Conservation (phyloP, 140 eudicot genomes). For the Ambrosia hybrid region DNA sequence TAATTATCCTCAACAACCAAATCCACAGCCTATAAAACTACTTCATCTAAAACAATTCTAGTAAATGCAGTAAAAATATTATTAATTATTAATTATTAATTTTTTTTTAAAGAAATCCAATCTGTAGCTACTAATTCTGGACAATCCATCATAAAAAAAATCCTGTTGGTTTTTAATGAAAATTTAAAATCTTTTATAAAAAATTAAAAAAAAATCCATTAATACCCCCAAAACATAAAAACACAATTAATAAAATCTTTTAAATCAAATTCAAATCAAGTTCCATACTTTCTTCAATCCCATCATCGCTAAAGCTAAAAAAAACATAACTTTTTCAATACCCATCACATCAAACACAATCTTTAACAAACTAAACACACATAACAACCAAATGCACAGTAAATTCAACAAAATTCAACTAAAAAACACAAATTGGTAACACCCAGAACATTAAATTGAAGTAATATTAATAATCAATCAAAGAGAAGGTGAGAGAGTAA, state of each 20-base stretch:
- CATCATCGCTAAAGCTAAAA: slow-evolving; percentile 15
- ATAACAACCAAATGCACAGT: slow-evolving; percentile 24
- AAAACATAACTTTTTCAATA: neutral
- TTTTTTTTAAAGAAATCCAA: neutral
- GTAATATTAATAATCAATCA: no score
- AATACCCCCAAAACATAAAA: neutral
- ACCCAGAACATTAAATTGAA: no score
- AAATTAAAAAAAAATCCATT: neutral
- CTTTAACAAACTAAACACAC: slow-evolving; percentile 20
- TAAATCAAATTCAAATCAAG: neutral
- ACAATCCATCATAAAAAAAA: neutral
- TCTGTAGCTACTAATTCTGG: slow-evolving; percentile 20
- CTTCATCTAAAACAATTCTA: neutral
- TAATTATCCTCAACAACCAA: neutral
- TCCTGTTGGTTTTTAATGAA: no score
- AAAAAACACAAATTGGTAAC: no score
- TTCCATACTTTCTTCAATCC: neutral
- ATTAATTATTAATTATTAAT: neutral
- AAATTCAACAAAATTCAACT: slow-evolving; percentile 12
- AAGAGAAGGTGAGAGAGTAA: no score
- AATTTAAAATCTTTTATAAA: no score
- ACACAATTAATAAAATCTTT: slow-evolving; percentile 7
- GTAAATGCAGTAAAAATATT: neutral
- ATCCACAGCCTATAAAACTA: neutral
- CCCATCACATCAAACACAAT: slow-evolving; percentile 23